Conservation (phyloP, 108 stramenopile species). For the Nannochloropsis gaditana region DNA sequence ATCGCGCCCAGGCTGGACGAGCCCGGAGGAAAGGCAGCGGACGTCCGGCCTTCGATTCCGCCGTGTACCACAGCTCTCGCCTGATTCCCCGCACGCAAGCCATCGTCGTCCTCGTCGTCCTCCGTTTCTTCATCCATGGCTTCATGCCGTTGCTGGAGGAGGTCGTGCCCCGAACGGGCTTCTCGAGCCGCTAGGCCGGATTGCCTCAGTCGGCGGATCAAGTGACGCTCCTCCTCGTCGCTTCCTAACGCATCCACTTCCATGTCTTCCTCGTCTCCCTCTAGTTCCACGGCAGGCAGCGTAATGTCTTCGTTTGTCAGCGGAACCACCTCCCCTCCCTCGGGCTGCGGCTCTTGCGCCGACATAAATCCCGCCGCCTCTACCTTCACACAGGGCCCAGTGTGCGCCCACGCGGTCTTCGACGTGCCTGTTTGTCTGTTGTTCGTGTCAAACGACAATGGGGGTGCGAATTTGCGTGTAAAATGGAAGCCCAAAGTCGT, state of each 20-base stretch:
- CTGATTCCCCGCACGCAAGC: neutral
- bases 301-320: too few relatives aligned
- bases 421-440: too few relatives aligned
- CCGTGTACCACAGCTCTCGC: neutral
- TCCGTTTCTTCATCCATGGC: neutral
- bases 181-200: conserved; percentile 3
- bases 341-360: too few relatives aligned
- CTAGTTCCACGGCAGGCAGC: too few relatives aligned
- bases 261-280: neutral
- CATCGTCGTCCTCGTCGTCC: conserved; percentile 8
- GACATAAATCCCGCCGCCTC: too few relatives aligned
- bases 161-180: neutral
- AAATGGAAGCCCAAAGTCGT: too few relatives aligned
- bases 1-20: neutral
- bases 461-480: too few relatives aligned
- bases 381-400: too few relatives aligned
- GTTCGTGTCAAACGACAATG: too few relatives aligned
- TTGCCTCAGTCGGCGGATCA: neutral
- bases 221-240: neutral
- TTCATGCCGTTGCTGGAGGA: neutral
- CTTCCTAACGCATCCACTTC: conserved; percentile 19
- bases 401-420: too few relatives aligned
- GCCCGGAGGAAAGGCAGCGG: neutral
- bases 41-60: neutral
- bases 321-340: too few relatives aligned